Evolutionary conservation across 345 rosid species (phyloP).

Genomic region (Rhodamnia argentea): DNA sequence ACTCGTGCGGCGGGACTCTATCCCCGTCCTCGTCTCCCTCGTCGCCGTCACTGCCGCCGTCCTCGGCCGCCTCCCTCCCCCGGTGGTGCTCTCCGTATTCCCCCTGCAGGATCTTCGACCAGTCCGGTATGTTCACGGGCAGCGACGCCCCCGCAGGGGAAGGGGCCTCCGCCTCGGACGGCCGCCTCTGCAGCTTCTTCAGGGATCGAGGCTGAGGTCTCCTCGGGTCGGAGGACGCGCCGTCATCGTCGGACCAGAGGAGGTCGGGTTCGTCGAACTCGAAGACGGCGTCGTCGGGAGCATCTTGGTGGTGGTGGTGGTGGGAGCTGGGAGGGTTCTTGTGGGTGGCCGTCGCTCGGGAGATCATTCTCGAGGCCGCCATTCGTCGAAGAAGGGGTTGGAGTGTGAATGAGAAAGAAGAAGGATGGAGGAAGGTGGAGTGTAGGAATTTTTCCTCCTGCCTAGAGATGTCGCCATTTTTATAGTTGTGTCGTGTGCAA

Average conservation of each 20-base stretch:
- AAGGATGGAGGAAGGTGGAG: background rate
- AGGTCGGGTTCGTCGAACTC: background rate
- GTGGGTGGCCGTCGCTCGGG: background rate
- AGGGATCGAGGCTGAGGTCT: background rate
- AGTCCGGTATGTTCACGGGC: slow-evolving; percentile 15
- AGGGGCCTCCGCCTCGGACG: background rate
- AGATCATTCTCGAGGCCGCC: background rate
- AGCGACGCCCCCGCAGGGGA: background rate
- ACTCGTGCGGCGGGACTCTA: slow-evolving; percentile 33
- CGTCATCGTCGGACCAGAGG: background rate
- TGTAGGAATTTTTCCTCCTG: background rate
- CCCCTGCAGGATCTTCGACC: slow-evolving; percentile 4
- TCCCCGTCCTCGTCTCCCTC: background rate
- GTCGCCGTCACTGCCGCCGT: background rate
- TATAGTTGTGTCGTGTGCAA: background rate
- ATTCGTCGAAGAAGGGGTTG: background rate
- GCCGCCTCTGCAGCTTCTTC: background rate
- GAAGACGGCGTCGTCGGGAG: background rate
- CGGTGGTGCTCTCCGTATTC: background rate
- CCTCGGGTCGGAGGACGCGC: background rate
- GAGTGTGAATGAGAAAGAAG: background rate
- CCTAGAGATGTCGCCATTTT: background rate
- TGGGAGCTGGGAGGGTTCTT: background rate
- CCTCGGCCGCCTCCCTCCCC: background rate
- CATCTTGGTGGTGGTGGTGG: background rate